Percentiles rank a stretch among this genome's conserved stretches.
Evolutionary conservation across 2,329 filamentous ascomycete genomes (phyloP).

Genomic region (Gnomoniopsis sp.): DNA sequence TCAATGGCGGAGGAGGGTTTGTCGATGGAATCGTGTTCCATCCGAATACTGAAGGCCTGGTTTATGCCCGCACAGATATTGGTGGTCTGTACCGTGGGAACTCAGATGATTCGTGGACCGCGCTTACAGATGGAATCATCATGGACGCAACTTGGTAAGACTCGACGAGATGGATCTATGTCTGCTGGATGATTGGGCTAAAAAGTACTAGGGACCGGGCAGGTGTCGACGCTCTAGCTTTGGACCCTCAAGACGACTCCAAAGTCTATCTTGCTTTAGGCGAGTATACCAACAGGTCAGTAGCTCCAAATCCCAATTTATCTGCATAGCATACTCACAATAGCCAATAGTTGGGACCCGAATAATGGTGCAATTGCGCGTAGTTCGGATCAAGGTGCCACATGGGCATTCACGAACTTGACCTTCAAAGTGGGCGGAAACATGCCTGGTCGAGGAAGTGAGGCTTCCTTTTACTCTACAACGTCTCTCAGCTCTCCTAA

Average conservation of each 20-base stretch:
- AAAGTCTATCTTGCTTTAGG: slow-evolving; percentile 53
- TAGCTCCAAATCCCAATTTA: background rate
- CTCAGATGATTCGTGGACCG: slow-evolving; percentile 36
- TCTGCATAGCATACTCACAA: too few species aligned
- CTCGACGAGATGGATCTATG: background rate
- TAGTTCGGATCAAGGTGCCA: slow-evolving; percentile 50
- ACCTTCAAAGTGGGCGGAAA: slow-evolving; percentile 61
- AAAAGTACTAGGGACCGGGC: slow-evolving; percentile 43
- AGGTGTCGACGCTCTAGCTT: slow-evolving; percentile 55
- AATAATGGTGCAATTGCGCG: slow-evolving; percentile 52
- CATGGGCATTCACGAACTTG: slow-evolving; percentile 46
- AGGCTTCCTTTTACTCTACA: background rate
- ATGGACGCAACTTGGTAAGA: slow-evolving; percentile 14
- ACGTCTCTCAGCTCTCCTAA: background rate
- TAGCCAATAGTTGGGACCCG: slow-evolving; percentile 39
- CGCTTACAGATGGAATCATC: slow-evolving; percentile 15
- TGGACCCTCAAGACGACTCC: slow-evolving; percentile 50
- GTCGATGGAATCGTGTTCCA: slow-evolving; percentile 56
- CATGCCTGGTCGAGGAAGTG: slow-evolving; percentile 55
- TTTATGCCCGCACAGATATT: slow-evolving; percentile 56
- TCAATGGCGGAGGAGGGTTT: slow-evolving; percentile 57
- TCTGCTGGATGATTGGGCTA: background rate
- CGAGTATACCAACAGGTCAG: slow-evolving; percentile 54
- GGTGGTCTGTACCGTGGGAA: slow-evolving; percentile 55
- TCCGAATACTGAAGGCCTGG: slow-evolving; percentile 45